Percentiles rank a stretch among this genome's conserved stretches.
These are phyloP conservation scores for Blastobotrys attinorum DNA, from an alignment of 805 yeast species.

Conservation along the genomic window DNA sequence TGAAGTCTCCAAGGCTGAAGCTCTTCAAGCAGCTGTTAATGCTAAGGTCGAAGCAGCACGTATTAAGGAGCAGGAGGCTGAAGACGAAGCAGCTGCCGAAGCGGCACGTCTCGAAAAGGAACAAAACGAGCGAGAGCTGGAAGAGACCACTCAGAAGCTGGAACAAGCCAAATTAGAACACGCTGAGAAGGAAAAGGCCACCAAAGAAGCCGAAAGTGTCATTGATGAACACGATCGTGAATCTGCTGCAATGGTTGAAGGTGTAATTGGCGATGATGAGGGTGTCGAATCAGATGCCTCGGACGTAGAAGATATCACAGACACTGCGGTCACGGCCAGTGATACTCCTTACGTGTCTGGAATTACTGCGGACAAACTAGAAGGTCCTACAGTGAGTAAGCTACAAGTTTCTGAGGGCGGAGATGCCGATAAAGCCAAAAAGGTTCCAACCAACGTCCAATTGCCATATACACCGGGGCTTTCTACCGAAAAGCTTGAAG, in stretches of 20 bases:
- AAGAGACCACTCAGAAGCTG: constrained; percentile 12
- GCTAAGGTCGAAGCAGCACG: constrained; percentile 8
- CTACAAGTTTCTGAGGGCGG: background rate
- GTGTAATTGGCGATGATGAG: background rate
- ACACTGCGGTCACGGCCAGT: too few relatives aligned
- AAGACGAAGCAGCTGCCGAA: constrained; percentile 1
- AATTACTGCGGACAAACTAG: background rate
- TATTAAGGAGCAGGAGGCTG: constrained; percentile 2
- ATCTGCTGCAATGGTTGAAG: constrained; percentile 1
- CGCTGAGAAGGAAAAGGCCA: constrained; percentile 11
- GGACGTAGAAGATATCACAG: background rate
- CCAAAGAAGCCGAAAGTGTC: constrained; percentile 17
- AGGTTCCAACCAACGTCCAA: background rate
- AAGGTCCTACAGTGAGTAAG: background rate
- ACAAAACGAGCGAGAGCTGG: constrained; percentile 7
- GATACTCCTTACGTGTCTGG: background rate
- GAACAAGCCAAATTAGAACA: background rate
- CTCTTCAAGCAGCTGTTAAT: constrained; percentile 18
- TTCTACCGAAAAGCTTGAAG: background rate
- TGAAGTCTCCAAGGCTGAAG: constrained; percentile 18
- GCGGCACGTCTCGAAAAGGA: constrained; percentile 1
- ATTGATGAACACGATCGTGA: constrained; percentile 3
- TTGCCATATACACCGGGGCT: background rate
- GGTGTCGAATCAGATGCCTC: background rate
- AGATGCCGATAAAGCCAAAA: background rate